Conservation (phyloP, 495 filamentous ascomycete genomes). For the Melanomma pulvis-pyrius region DNA sequence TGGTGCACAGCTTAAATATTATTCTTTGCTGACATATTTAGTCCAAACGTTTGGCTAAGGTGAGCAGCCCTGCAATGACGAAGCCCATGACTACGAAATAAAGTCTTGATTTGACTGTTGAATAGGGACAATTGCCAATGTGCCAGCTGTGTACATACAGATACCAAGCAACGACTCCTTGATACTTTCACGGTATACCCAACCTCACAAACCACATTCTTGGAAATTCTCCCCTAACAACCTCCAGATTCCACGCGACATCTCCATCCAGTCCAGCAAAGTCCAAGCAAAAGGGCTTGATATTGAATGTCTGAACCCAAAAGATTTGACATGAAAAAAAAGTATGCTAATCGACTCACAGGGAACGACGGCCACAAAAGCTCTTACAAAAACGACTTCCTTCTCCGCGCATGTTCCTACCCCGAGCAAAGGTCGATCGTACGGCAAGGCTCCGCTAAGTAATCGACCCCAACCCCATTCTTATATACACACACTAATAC, state of each 20-base stretch:
- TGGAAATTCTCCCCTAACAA: conserved; percentile 6
- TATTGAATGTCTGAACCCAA: conserved; percentile 49
- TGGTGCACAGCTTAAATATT: background rate
- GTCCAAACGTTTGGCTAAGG: conserved; percentile 40
- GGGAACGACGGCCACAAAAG: conserved; percentile 46
- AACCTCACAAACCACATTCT: background rate
- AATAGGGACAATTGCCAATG: conserved; percentile 83
- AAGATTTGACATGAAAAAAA: background rate
- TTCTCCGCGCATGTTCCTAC: conserved; percentile 3
- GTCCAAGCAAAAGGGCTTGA: conserved; percentile 43
- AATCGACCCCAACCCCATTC: background rate
- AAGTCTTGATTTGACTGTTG: background rate
- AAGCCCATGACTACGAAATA: background rate
- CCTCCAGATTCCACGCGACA: conserved; percentile 57
- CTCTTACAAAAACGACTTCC: conserved; percentile 26
- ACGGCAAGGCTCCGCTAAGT: conserved; percentile 28
- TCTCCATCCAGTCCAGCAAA: conserved; percentile 47
- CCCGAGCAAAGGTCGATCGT: background rate
- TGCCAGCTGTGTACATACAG: conserved; percentile 68
- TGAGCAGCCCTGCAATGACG: conserved; percentile 1
- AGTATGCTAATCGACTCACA: conserved; percentile 2
- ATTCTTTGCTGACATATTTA: conserved; percentile 3
- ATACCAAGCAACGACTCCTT: conserved; percentile 73
- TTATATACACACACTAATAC: background rate
- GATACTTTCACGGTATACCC: conserved; percentile 66